Evolutionary conservation across 129 eudicot species (phyloP), one percentile per base, ranked within the genome.

Genomic region (Mikania micrantha): DNA sequence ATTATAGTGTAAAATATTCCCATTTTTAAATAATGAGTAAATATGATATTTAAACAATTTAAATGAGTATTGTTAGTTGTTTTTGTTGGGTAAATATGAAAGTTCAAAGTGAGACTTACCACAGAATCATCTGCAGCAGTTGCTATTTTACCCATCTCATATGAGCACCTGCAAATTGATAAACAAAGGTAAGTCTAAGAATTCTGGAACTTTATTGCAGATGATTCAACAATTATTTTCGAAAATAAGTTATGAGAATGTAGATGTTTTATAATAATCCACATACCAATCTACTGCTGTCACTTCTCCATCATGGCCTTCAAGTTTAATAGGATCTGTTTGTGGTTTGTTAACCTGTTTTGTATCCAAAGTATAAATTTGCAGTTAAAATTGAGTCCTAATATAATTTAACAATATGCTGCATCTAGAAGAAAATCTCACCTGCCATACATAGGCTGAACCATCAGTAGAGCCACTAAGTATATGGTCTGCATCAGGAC

Each of bases 381-480:
- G 56, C 27, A 49, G 2, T 49, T 29, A 49, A 41, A 49, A 49
- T 20, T 5, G 28, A 49, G 29, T 49, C 57, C 57, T n/a, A 9
- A 1, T 49, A 21, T 49, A 49, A 29, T 49, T 49, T 49, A 49
- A 49, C 57, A 49, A 4, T 44, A 44, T 17, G 57, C 28, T 21
- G 15, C n/a, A 52, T 52, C 3, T 20, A 19, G 5, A 52, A 9
- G n/a, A 21, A 52, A 52, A 52, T 2, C 59, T 52, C 59, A 87
- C 97, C 94, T 92, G 95, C 98, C 98, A 92, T 54, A 92, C 74
- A 67, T 92, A 88, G 47, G 91, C 96, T 65, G 79, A 86, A 70
- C 96, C 95, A 71, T 88, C 96, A 70, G 91, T 85, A 12, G 98
- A 92, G 42, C 96, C 98, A 73, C 91, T 68, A 34, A 92, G 90